Base-by-base conservation (phyloP, 495 filamentous ascomycete species). In the Hyphodiscus hymeniophilus region DNA sequence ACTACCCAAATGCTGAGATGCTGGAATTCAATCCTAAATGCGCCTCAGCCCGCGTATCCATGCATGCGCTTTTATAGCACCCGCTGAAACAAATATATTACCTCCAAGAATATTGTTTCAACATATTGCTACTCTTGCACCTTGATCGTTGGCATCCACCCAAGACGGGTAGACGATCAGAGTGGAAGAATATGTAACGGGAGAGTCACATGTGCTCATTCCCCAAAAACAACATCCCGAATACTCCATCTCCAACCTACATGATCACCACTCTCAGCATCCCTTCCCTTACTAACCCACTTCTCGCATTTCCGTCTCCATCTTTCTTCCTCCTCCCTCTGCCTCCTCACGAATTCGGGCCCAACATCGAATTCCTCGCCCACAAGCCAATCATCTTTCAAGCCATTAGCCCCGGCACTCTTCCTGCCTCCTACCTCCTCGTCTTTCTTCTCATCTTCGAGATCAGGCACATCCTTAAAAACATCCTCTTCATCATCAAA, bases 331-430 rank as follows among this genome's bases (percentile, higher is more conserved):
- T 97, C 92, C 50, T 89, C 89, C 45, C 85, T 67, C 63, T 96
- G 91, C 32, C 88, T 75, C 52, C 80, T 76, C 40, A 97, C 82
- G 60, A 96, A 98, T 65, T 89, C 87, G 4, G 94, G 94, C 1
- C 92, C 92, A 38, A 98, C 85, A 63, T 98, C 92, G 60, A 97
- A 98, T 63, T 97, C 92, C 64, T 98, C 92, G 11, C 87, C 89
- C 21, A 94, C 86, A 23, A 88, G 75, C 76, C 84, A 87, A 57
- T 89, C 84, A 49, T 89, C 84, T 45, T 77, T 74, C 47, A 83
- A 66, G 60, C 35, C 57, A 45, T 38, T 59, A 44, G 33, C 68
- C 50, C 42, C 60, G 39, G 56, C 59, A 38, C 50, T 62, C 67
- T 38, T 58, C 58, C 13, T 66, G 20, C 58, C 57, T 10, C 33